Evolutionary conservation across 768 basidiomycete genomes (phyloP).

Genomic region (Trametes cubensis): DNA sequence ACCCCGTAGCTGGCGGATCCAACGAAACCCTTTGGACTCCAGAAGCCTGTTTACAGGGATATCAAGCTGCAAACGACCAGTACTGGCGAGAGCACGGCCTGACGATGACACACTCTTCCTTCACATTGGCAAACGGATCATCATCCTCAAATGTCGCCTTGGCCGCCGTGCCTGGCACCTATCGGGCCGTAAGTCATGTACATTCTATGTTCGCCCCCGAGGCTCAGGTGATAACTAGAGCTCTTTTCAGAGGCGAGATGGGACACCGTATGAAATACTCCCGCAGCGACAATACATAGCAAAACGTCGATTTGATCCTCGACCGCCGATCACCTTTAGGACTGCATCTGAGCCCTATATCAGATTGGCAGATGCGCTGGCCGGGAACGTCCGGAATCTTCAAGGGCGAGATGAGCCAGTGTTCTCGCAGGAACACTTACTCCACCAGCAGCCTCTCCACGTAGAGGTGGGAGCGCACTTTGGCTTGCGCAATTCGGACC

Average conservation of each 20-base stretch:
- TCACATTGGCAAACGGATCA: background rate
- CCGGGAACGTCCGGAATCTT: background rate
- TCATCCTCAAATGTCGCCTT: background rate
- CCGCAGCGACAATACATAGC: constrained; percentile 9
- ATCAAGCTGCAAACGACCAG: constrained; percentile 7
- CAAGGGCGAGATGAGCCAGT: constrained; percentile 11
- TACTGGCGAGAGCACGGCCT: constrained; percentile 8
- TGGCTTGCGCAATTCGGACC: background rate
- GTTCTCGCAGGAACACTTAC: constrained; percentile 14
- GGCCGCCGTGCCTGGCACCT: background rate
- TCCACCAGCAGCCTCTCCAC: constrained; percentile 18
- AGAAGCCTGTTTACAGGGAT: constrained; percentile 1
- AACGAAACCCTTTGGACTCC: background rate
- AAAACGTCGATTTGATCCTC: constrained; percentile 5
- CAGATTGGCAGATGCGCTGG: constrained; percentile 10
- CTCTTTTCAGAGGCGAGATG: background rate
- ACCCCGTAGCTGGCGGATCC: background rate
- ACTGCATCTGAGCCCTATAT: constrained; percentile 9
- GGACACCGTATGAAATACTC: background rate
- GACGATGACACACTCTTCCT: background rate
- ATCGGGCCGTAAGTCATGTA: background rate
- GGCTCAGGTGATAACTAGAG: no score
- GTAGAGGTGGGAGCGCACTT: constrained; percentile 3
- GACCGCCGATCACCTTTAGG: constrained; percentile 11
- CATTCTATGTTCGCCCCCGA: no score